Base-by-base conservation (phyloP, 176 grass and related monocot species). In the Bromus sterilis region DNA sequence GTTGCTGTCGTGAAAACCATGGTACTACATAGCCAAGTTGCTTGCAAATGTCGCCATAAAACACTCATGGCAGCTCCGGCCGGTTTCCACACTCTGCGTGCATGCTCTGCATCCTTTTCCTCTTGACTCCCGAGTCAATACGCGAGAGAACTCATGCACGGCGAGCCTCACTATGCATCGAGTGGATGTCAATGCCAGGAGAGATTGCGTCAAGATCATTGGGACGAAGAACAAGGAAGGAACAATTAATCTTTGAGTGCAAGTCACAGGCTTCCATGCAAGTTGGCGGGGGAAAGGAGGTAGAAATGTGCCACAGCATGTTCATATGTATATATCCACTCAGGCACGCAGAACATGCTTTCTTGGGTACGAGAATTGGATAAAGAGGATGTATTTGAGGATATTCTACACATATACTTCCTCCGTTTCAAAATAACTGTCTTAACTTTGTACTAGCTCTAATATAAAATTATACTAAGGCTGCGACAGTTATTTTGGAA, bases 221-320 rank as follows among this genome's bases (percentile, higher is more conserved):
- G 43, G 43, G 43, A 46, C 43, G 6, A 23, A 14, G 20, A 55
- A 74, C n/a, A n/a, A 53, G 3, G 26, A 73, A 23, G 11, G 12
- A n/a, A n/a, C n/a, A n/a, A n/a, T n/a, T n/a, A n/a, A 49, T 36
- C 11, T 49, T 68, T 77, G 35, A 84, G 72, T 42, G 60, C 71
- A 84, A 66, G 82, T n/a, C 49, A 71, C 59, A 20, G 26, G 26
- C 20, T 70, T 21, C 14, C 4, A 26, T 24, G 7, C 28, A 78
- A 59, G 49, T 56, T 78, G 36, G 8, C 5, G 41, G 43, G 7
- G 5, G 14, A 26, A 48, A 48, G 44, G 44, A 48, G 44, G 18
- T 8, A 13, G 1, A 15, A 48, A 12, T 29, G 24, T 71, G 31
- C 4, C 11, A 12, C 41, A n/a, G n/a, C n/a, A 33, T 55, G 8